Percentiles rank a stretch among this genome's conserved stretches.
phyloP scores from a whole-genome alignment of 225 moss, liverwort and hornwort genomes.

The Marchantia polymorpha region DNA sequence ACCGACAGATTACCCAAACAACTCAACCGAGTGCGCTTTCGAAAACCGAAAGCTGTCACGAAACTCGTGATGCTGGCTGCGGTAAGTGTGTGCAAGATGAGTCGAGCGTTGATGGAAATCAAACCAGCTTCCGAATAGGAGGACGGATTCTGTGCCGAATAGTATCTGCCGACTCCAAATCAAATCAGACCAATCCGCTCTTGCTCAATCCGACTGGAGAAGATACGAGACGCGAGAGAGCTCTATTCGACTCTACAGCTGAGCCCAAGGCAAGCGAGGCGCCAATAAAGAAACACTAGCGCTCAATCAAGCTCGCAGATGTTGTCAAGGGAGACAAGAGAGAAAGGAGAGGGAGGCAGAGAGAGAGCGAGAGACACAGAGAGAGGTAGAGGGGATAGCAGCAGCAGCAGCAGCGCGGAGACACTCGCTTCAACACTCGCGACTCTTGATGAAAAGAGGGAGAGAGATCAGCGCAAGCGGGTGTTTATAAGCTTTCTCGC shows the following conservation, averaged over 20 bases:
- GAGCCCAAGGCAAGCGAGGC: not conserved
- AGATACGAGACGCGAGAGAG: not conserved
- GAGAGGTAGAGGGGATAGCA: not conserved
- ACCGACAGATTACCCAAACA: not conserved
- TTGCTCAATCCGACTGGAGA: not conserved
- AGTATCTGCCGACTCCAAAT: not conserved
- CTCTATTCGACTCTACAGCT: not conserved
- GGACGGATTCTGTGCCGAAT: not conserved
- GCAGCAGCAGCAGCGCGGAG: not conserved
- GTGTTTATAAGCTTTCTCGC: conserved; percentile 16
- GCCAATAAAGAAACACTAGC: not conserved
- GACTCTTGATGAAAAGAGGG: conserved; percentile 17
- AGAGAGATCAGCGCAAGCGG: conserved; percentile 2
- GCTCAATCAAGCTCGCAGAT: not conserved
- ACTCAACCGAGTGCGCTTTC: not conserved
- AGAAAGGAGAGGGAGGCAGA: not conserved
- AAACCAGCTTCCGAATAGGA: not conserved
- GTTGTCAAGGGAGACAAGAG: not conserved
- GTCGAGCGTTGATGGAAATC: not conserved
- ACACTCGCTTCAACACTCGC: not conserved
- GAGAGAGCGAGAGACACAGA: not conserved
- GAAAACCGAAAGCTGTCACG: not conserved
- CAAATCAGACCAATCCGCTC: not conserved
- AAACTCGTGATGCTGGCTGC: not conserved
- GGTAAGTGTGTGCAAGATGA: not conserved